These are phyloP conservation scores for Pseudoneurospora amorphoporcata DNA, from an alignment of 495 filamentous ascomycete species.

Conservation along the genomic window DNA sequence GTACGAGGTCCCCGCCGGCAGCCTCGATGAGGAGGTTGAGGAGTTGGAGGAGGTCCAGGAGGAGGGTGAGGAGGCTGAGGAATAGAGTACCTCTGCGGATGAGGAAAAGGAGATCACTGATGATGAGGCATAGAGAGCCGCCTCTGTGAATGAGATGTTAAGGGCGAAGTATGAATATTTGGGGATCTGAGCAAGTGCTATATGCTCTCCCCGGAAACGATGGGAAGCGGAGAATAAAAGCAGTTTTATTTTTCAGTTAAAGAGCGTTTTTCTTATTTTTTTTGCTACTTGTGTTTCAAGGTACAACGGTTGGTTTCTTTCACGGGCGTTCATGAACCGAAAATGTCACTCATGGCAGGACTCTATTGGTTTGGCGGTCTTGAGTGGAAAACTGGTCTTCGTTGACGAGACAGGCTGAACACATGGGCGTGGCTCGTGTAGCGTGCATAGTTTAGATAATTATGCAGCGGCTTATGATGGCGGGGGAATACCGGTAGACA, in stretches of 20 bases:
- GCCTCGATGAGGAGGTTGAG: constrained; percentile 61
- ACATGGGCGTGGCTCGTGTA: neutral
- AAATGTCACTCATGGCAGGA: neutral
- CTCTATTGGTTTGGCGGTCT: neutral
- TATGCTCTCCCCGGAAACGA: neutral
- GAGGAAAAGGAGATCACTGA: neutral
- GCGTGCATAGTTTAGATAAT: neutral
- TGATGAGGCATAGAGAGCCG: neutral
- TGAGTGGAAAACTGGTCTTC: neutral
- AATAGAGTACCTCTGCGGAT: constrained; percentile 7
- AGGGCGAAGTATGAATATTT: neutral
- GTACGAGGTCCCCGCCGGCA: constrained; percentile 79
- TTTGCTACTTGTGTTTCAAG: neutral
- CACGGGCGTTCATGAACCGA: neutral
- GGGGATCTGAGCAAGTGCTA: neutral
- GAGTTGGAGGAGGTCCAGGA: constrained; percentile 20
- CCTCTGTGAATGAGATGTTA: neutral
- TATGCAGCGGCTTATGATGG: neutral
- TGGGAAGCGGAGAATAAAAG: neutral
- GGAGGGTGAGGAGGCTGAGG: constrained; percentile 23
- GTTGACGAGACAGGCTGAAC: neutral
- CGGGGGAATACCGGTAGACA: neutral
- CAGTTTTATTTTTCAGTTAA: neutral
- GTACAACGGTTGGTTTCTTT: neutral
- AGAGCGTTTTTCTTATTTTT: neutral